These are phyloP conservation scores for Phytophthora ramorum DNA, from an alignment of 352 stramenopile genomes.

Conservation along the genomic window DNA sequence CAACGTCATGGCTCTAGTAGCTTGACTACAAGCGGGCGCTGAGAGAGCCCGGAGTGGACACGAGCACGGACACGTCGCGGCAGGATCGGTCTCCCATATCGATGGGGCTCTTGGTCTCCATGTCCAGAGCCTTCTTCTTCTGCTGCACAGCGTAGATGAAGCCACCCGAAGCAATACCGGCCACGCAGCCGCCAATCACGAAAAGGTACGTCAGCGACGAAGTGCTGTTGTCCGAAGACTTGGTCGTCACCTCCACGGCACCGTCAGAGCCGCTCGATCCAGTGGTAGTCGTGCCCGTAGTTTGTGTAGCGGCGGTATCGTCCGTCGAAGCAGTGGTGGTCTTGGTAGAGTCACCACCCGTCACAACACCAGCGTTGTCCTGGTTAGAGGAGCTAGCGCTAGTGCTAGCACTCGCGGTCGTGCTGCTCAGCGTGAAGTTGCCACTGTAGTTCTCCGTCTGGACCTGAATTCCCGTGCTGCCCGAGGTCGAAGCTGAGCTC, in stretches of 20 bases:
- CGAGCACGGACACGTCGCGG: slow-evolving; percentile 44
- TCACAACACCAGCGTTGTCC: slow-evolving; percentile 28
- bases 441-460: slow-evolving; percentile 29
- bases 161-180: slow-evolving; percentile 42
- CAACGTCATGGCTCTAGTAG: slow-evolving; percentile 7
- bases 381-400: slow-evolving; percentile 22
- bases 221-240: slow-evolving; percentile 41
- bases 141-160: slow-evolving; percentile 58
- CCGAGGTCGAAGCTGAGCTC: slow-evolving; percentile 10
- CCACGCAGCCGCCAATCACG: slow-evolving; percentile 41
- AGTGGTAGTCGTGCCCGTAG: slow-evolving; percentile 29
- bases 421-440: slow-evolving; percentile 38
- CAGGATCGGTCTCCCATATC: slow-evolving; percentile 31
- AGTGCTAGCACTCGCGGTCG: slow-evolving; percentile 16
- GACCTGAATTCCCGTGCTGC: slow-evolving; percentile 27
- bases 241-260: slow-evolving; percentile 50
- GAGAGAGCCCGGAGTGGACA: slow-evolving; percentile 36
- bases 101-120: slow-evolving; percentile 52
- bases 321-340: slow-evolving; percentile 11
- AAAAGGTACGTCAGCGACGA: slow-evolving; percentile 45
- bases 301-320: slow-evolving; percentile 13
- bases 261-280: slow-evolving; percentile 22
- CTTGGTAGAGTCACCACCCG: slow-evolving; percentile 22
- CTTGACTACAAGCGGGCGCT: slow-evolving; percentile 25
- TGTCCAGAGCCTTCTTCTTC: slow-evolving; percentile 58